Conservation (phyloP, 345 rosid genomes). For the Brassica incana region DNA sequence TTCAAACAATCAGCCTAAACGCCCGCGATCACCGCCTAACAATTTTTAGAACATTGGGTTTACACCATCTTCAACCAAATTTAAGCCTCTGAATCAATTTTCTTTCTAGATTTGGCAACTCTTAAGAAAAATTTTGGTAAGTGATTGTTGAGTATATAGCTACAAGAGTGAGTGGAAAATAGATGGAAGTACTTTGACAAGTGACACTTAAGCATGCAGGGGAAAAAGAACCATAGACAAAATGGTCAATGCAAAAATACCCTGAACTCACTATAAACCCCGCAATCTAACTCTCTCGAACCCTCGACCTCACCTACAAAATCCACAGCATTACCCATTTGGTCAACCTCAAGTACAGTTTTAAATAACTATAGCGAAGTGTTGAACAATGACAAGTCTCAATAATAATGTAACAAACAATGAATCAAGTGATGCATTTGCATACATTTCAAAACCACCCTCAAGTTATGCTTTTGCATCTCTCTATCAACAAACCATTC, state of each 20-base stretch:
- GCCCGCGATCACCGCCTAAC: too few relatives aligned
- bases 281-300: background rate
- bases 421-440: conserved; percentile 24
- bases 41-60: too few relatives aligned
- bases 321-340: background rate
- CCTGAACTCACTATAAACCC: background rate
- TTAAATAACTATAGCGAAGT: background rate
- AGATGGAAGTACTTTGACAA: too few relatives aligned
- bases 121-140: background rate
- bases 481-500: background rate
- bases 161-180: too few relatives aligned
- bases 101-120: background rate
- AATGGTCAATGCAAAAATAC: background rate
- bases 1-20: too few relatives aligned
- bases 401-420: conserved; percentile 17
- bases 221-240: too few relatives aligned
- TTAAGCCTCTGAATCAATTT: too few relatives aligned
- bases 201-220: too few relatives aligned
- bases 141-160: background rate
- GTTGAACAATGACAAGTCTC: background rate
- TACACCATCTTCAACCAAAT: background rate
- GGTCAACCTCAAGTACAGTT: background rate
- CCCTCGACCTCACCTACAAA: too few relatives aligned
- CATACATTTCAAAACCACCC: conserved; percentile 12
- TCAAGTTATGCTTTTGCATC: conserved; percentile 4